A percentile compares a stretch with the other conserved stretches of the same genome.
Conservation (phyloP, 495 filamentous ascomycete species). For the Neurospora sp. region DNA sequence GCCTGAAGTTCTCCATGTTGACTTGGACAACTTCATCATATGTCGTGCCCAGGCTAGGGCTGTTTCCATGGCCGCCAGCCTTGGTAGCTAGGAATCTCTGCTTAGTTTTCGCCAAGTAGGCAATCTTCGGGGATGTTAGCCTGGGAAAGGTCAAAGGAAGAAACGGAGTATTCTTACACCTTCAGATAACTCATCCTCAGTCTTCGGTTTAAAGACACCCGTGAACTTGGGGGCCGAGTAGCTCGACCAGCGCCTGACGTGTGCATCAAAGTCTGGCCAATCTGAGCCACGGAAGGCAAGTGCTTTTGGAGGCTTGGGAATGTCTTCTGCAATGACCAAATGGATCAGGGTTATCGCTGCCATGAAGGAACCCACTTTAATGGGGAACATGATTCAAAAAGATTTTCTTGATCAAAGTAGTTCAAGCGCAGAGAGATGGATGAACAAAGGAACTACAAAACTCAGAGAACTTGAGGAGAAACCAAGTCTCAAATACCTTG, state of each 20-base stretch:
- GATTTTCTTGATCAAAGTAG: background rate
- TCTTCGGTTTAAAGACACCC: background rate
- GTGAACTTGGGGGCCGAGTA: background rate
- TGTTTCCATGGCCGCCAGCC: background rate
- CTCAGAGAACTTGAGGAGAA: background rate
- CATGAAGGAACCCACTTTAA: background rate
- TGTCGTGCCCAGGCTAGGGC: background rate
- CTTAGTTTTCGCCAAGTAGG: background rate
- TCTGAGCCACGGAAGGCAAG: background rate
- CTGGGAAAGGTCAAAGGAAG: background rate
- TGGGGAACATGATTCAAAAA: background rate
- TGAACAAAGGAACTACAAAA: background rate
- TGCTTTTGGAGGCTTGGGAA: background rate
- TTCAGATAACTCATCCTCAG: background rate
- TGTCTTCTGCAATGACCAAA: background rate
- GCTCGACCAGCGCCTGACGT: background rate
- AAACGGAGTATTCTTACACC: background rate
- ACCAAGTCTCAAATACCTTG: background rate
- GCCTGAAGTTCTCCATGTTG: constrained; percentile 1
- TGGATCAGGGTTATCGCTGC: background rate
- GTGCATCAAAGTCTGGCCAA: background rate
- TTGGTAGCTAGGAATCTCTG: background rate
- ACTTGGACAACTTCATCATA: constrained; percentile 1
- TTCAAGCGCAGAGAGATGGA: background rate
- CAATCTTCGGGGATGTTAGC: background rate